Evolutionary conservation across 495 filamentous ascomycete species (phyloP), one percentile per base, ranked within the genome.

Genomic region (Rhypophila decipiens): DNA sequence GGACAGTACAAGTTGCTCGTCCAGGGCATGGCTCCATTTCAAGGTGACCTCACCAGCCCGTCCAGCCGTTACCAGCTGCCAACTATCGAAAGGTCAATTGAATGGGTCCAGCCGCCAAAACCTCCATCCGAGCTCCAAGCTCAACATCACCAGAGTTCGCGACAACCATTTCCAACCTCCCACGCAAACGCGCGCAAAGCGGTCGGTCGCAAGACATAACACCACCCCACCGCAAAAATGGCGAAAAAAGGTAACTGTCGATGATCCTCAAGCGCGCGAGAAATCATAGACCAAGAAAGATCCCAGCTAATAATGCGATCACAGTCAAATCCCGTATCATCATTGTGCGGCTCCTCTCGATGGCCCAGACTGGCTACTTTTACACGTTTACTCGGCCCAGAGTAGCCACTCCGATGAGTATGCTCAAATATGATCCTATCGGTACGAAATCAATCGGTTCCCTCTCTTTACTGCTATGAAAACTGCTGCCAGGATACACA

Each of bases 351-450:
- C 85, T 99, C 44, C 75, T 99, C 66, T 95, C 89, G 45, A 99
- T 97, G 94, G 94, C 94, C 51, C 83, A 95, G 82, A 99, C 94
- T 12, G 94, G 94, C 57, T 99, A 86, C 75, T 99, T 88, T 75
- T 87, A 87, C 65, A 94, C 87, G 45, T 77, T 90, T 64, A 76
- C 86, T 44, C 86, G 94, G 24, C 90, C 90, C 13, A 84, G 94
- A 42, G 72, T 75, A 20, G 76, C 90, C 47, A 73, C 83, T 33
- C 93, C 94, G 31, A 77, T 97, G 67, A 91, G 86, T 70, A 95
- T 97, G 90, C 75, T 97, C 53, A 99, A 99, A 72, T 97, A 99
- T 66, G 94, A 99, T 70, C 94, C 94, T 48, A 87, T 99, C 58
- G 87, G 95, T 86, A 87, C 68, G 88, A 18, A n/a, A n/a, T n/a